Evolutionary conservation across 257 asterid species (phyloP), one percentile per base, ranked within the genome.

Genomic region (Lantana camara): DNA sequence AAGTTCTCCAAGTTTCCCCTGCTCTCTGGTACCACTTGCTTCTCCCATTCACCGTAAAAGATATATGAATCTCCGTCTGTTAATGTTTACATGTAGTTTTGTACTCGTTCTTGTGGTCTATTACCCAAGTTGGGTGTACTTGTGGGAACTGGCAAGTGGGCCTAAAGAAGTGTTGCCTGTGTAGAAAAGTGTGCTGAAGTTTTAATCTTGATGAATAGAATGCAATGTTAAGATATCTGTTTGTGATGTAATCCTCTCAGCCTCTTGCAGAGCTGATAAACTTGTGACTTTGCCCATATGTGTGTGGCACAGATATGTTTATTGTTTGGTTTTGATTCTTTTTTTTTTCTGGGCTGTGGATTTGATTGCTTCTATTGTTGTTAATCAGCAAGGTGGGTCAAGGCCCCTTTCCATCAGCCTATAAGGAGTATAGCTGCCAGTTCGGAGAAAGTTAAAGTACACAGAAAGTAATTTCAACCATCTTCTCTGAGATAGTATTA

Each of bases 391-490:
- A 77, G 79, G 69, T 77, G 84, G 81, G 63, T 60, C 16, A 61
- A 73, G 65, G 45, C 70, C 60, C 70, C 73, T 41, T 9, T 61
- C 60, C 52, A 44, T 57, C 70, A 34, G 48, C 68, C 77, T 9
- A 64, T 73, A 16, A 82, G 90, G 77, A 58, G 80, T 55, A 85
- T 79, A 75, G 88, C 95, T 69, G 72, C 92, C 16, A 79, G 80
- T 62, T 48, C 89, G 4, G 89, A 62, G 63, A 88, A 81, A 70
- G 56, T 75, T 77, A 84, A 60, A 73, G 85, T 84, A 15, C 78
- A 42, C 66, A 85, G 83, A 64, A 94, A 80, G 99, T 94, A 88
- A 77, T 67, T 56, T 63, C 73, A 29, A 64, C 50, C 9, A 64
- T 69, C 10, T 40, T 11, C 45, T 60, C 22, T 60, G 67, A 57